phyloP scores from a whole-genome alignment of 176 grass and related monocot species.

The Oryza longistaminata region DNA sequence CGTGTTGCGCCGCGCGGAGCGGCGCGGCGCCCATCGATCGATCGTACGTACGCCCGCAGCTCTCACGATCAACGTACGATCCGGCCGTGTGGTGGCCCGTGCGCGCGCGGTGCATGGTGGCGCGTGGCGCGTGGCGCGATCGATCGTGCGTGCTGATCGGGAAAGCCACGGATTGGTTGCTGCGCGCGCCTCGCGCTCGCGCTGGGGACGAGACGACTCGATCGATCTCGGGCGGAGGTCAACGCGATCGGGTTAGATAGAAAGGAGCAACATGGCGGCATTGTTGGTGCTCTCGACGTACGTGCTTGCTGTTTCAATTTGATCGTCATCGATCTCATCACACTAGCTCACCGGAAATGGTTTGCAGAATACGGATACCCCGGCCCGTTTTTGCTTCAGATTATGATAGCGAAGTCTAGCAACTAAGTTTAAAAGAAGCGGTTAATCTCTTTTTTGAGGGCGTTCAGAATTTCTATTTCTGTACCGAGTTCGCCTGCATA shows the following conservation, averaged over 20 bases:
- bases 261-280: background rate
- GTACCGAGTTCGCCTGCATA: too few species aligned
- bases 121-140: background rate
- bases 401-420: too few species aligned
- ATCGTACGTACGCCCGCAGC: slow-evolving; percentile 22
- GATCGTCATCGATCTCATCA: background rate
- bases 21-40: background rate
- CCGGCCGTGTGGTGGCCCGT: background rate
- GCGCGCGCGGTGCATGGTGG: background rate
- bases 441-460: too few species aligned
- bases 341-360: background rate
- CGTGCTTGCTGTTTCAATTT: background rate
- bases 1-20: background rate
- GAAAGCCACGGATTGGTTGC: background rate
- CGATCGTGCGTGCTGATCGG: background rate
- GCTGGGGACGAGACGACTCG: background rate
- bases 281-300: background rate
- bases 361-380: background rate
- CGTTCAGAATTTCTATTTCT: too few species aligned
- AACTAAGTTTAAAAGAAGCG: too few species aligned
- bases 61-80: background rate
- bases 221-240: background rate
- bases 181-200: background rate
- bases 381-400: too few species aligned
- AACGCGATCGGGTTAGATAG: slow-evolving; percentile 7